Base-by-base conservation (phyloP, 495 filamentous ascomycete genomes). In the Aspergillus ellipticus region DNA sequence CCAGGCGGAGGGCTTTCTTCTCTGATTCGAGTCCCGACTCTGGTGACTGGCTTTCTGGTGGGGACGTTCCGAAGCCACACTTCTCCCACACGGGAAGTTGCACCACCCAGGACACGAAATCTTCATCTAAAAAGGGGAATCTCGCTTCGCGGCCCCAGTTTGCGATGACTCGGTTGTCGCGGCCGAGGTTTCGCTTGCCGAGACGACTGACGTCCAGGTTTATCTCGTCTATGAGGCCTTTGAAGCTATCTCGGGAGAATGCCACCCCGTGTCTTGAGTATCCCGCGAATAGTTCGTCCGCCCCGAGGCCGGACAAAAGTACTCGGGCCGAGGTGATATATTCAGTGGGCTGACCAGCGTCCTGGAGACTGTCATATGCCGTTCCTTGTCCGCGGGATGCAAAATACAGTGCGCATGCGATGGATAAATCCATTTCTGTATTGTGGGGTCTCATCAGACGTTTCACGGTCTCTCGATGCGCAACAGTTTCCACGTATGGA, bases 361-460 rank as follows among this genome's bases (percentile, higher is more conserved):
- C 10, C 31, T 37, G 43, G 4, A 47, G 42, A 24, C 47, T 58
- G 17, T 64, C 54, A 4, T 54, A n/a, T 16, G 56, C 52, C 42
- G 55, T 59, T 0, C 93, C 94, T 52, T 74, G 75, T 7, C 91
- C 93, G 11, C 92, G 84, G 6, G 93, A 85, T 4, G 94, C 90
- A 67, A 98, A 98, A 73, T 96, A 97, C 43, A 97, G 79, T 0
- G 94, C 94, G 50, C 82, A 84, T 2, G 88, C 88, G 61, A 99
- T 97, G n/a, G 95, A 97, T 3, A 97, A 79, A 64, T 99, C 94
- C 94, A 99, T 99, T 68, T 97, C 95, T 0, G 94, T 97, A 62
- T 96, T 91, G 69, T 97, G 94, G 0, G 94, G 94, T 61, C 87
- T 80, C 62, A 97, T 94, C 13, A 99, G 79, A 2, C 81, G 79